Evolutionary conservation across 2,329 filamentous ascomycete species (phyloP), one percentile per base, ranked within the genome.

Genomic region (Trichoderma endophyticum): DNA sequence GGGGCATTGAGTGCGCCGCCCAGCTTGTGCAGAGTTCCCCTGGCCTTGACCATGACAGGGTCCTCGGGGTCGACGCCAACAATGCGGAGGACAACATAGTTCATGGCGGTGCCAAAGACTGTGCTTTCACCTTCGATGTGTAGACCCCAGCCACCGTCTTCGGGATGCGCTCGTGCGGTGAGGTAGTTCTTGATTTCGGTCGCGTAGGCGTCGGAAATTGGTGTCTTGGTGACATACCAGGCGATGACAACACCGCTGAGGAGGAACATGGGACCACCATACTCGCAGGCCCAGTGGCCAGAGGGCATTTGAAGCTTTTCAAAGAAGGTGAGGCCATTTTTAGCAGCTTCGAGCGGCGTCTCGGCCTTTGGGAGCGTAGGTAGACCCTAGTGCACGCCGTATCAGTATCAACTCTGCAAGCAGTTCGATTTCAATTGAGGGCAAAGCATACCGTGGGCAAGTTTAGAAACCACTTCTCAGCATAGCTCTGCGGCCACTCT

Each of bases 231-330:
- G 67, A 92, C 92, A 80, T 97, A 95, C 90, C 93, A 97, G 32
- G 92, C 88, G 76, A 97, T 90, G 73, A 98, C 90, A 26, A 97
- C 81, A 59, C 95, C 93, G 0, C 95, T 94, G 1, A 98, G 86
- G 51, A 98, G 88, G 79, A 99, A 99, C 93, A 98, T 95, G 4
- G 96, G 96, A 0, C 96, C 96, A 70, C 96, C 96, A 83, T 99
- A 99, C 81, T 99, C 96, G 83, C 95, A 98, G 6, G 87, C 96
- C 96, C 96, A 99, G 79, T 98, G 93, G 6, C 96, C 96, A 1
- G 93, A 92, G 15, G 92, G 90, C 1, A 98, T 86, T 80, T 99
- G 96, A 28, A 98, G 88, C 74, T 95, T 89, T 71, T 95, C 93
- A 84, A 97, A 97, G 85, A 97, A 98, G 4, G 88, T 85, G 69